Evolutionary conservation across 1,284 basidiomycete species (phyloP).

Genomic region (Cryptococcus sp.): DNA sequence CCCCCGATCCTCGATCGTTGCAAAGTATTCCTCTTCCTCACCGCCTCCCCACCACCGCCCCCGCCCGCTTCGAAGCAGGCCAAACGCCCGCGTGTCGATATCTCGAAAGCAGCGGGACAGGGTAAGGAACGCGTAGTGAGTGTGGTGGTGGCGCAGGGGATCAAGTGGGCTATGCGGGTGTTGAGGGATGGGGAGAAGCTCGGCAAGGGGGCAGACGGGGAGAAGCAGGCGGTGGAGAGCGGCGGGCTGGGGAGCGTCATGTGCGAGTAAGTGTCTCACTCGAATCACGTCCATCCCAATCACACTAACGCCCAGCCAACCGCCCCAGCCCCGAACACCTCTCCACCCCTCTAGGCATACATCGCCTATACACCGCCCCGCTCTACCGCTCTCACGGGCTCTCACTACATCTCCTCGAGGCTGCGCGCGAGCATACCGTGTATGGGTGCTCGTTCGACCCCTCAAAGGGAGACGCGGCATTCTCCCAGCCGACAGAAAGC

Average conservation of each 20-base stretch:
- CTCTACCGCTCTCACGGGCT: constrained; percentile 43
- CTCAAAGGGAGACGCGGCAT: constrained; percentile 43
- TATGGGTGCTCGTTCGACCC: constrained; percentile 49
- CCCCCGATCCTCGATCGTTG: constrained; percentile 39
- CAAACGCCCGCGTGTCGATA: constrained; percentile 19
- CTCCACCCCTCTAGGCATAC: constrained; percentile 51
- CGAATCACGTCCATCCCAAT: neutral
- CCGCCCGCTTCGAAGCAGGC: neutral
- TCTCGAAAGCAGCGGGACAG: neutral
- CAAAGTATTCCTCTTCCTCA: constrained; percentile 49
- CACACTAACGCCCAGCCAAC: neutral
- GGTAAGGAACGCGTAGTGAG: constrained; percentile 45
- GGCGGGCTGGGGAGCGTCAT: constrained; percentile 44
- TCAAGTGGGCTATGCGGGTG: constrained; percentile 49
- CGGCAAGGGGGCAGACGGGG: constrained; percentile 1
- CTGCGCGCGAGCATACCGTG: constrained; percentile 41
- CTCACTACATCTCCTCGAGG: constrained; percentile 43
- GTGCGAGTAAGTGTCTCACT: constrained; percentile 48
- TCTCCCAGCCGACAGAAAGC: constrained; percentile 52
- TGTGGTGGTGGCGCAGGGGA: constrained; percentile 49
- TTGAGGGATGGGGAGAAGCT: constrained; percentile 18
- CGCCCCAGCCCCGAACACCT: constrained; percentile 39
- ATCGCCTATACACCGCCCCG: constrained; percentile 52
- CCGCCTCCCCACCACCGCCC: constrained; percentile 33
- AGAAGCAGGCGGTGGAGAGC: constrained; percentile 35